Evolutionary conservation across 345 rosid species (phyloP), one percentile per base, ranked within the genome.

Genomic region (Populus davidiana): DNA sequence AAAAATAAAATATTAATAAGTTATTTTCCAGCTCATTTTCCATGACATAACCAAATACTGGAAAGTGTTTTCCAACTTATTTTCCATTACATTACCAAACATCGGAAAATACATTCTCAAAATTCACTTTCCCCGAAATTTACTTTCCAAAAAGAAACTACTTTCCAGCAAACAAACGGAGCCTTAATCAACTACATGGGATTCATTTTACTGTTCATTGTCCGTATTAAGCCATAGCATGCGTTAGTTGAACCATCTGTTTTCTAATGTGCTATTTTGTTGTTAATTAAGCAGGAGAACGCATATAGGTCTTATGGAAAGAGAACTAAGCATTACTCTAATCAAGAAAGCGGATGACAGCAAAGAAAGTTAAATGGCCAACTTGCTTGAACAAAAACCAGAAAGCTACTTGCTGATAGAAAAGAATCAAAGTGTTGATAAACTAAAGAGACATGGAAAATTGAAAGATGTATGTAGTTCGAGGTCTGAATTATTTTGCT

Each of bases 201-300:
- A 21, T 21, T 54, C 11, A 1, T 35, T 36, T 36, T 36, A 11
- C 17, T n/a, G 23, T 36, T 67, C n/a, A 56, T 36, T 36, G 27
- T 67, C 39, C 43, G 8, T 36, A 5, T 35, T 36, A 12, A 10
- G 70, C 63, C 70, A 36, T 67, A 5, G 23, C 43, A 21, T 68
- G 49, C 49, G 16, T 36, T 36, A 33, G 13, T 39, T 56, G 13
- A 23, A 14, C 33, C 23, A 72, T 72, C 6, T 54, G 23, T 21
- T 21, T 31, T 62, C 20, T 63, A 39, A 31, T 8, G n/a, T 25
- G 18, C 71, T 23, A 10, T 64, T 73, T 59, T 35, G n/a, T 8
- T 50, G 67, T 69, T 76, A 5, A 68, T 67, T 27, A 64, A 52
- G 20, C 68, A 76, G 84, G 82, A 78, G 69, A 35, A 63, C 14